A percentile compares a stretch with the other conserved stretches of the same genome.
Conservation (phyloP, 306 rosid genomes). For the Cicer yamashitae region DNA sequence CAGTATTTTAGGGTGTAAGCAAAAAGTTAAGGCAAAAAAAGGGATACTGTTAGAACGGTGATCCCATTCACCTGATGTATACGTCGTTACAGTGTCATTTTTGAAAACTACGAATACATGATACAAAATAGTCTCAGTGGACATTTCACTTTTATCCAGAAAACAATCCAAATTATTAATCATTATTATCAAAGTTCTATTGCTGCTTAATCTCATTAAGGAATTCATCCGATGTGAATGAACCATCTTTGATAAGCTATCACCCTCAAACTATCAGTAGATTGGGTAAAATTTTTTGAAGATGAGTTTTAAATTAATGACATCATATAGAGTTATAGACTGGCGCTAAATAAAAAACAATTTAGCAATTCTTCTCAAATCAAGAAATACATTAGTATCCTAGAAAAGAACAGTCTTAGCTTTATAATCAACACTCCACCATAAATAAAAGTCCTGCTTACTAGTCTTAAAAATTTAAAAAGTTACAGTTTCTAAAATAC, state of each 20-base stretch:
- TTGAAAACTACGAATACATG: neutral
- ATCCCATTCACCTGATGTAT: slow-evolving; percentile 15
- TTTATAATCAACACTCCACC: neutral
- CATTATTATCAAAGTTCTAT: slow-evolving; percentile 12
- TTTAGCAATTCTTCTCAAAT: slow-evolving; percentile 1
- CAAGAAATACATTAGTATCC: slow-evolving; percentile 17
- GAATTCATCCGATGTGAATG: slow-evolving; percentile 27
- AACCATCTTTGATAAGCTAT: slow-evolving; percentile 38
- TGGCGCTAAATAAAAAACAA: neutral
- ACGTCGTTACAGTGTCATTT: slow-evolving; percentile 9
- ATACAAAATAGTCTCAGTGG: neutral
- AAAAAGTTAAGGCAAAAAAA: neutral
- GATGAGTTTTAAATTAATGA: slow-evolving; percentile 12
- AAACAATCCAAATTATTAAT: neutral
- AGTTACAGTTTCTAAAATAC: neutral
- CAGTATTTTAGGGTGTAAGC: neutral
- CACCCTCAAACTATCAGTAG: neutral
- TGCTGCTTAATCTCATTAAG: slow-evolving; percentile 27
- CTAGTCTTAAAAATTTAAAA: neutral
- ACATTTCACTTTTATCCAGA: slow-evolving; percentile 3
- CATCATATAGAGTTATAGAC: slow-evolving; percentile 10
- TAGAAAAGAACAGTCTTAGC: slow-evolving; percentile 19
- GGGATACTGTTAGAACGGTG: slow-evolving; percentile 10
- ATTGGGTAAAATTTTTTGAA: neutral
- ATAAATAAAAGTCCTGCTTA: neutral